phyloP scores from a whole-genome alignment of 371 early-diverging fungal species.

The Mucor racemosus region DNA sequence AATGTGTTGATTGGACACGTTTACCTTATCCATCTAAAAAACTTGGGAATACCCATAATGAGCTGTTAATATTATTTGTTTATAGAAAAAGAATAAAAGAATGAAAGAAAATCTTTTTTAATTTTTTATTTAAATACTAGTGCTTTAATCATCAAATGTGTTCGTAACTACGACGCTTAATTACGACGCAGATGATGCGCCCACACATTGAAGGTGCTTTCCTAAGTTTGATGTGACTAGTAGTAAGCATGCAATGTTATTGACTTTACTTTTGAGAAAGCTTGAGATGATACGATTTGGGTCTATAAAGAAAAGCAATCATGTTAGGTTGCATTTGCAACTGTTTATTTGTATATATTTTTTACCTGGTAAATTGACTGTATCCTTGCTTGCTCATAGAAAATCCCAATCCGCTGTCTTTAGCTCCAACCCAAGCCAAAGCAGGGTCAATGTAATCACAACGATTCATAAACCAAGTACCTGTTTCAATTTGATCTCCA shows the following conservation, averaged over 20 bases:
- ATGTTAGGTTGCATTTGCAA: neutral
- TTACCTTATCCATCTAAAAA: conserved; percentile 89
- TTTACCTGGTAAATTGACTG: conserved; percentile 65
- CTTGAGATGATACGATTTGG: conserved; percentile 57
- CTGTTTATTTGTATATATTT: neutral
- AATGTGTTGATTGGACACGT: too few relatives aligned
- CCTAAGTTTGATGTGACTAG: neutral
- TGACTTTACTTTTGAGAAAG: conserved; percentile 39
- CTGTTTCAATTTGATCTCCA: conserved; percentile 76
- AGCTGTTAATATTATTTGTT: conserved; percentile 1
- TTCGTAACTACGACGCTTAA: neutral
- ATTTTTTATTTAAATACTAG: neutral
- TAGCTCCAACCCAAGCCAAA: conserved; percentile 83
- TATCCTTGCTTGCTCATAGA: conserved; percentile 75
- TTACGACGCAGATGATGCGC: neutral
- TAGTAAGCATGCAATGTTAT: neutral
- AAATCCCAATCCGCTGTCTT: conserved; percentile 82
- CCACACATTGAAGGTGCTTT: neutral
- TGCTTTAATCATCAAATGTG: too few relatives aligned
- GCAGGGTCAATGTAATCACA: conserved; percentile 86
- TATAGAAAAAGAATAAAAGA: neutral
- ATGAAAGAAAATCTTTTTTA: too few relatives aligned
- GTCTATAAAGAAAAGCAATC: conserved; percentile 27
- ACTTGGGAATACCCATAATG: conserved; percentile 85
- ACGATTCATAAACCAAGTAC: conserved; percentile 89